Evolutionary conservation across 495 filamentous ascomycete species (phyloP), one percentile per base, ranked within the genome.

Genomic region (Rusavskia elegans): DNA sequence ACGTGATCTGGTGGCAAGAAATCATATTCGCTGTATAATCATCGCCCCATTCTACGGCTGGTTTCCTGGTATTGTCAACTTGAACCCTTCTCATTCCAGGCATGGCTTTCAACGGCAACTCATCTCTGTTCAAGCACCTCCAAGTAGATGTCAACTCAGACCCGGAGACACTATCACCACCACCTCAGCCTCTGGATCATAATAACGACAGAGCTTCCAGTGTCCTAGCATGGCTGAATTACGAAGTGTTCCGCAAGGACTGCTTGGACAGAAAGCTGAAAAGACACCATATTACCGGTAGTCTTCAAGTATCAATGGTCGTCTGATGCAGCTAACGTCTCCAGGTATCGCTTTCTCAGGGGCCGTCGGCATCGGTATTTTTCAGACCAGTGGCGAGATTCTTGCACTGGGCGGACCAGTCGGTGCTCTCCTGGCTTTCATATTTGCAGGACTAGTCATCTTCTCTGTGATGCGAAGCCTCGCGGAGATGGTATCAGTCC

Each of bases 381-480:
- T 69, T 50, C 60, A 63, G 54, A 59, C 56, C 41, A 64, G 62
- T 23, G 71, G 69, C 1, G 53, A 68, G 41, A 60, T 69, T 30
- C 56, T 73, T 14, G 57, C 60, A 27, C 30, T 66, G 1, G 59
- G 57, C 14, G 69, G 71, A 1, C 59, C 61, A 11, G 55, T 67
- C 2, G 69, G 68, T 13, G 61, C 63, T 10, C 48, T 70, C 5
- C 27, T 74, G n/a, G 57, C 66, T 3, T 71, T 64, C 51, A 20
- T 66, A 3, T 49, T 66, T 17, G 66, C 68, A 7, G 67, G 66
- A 5, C 52, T 67, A 14, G 45, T 71, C 7, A 56, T 69, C 17
- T 64, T 66, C 57, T 61, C 57, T 4, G 67, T 73, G 1, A 72
- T 70, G 64, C 56, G 62, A 21, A 65, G 67, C 14, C 59, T 74